Base-by-base conservation (phyloP, 139 green algal species). In the Yamagishiella unicocca region DNA sequence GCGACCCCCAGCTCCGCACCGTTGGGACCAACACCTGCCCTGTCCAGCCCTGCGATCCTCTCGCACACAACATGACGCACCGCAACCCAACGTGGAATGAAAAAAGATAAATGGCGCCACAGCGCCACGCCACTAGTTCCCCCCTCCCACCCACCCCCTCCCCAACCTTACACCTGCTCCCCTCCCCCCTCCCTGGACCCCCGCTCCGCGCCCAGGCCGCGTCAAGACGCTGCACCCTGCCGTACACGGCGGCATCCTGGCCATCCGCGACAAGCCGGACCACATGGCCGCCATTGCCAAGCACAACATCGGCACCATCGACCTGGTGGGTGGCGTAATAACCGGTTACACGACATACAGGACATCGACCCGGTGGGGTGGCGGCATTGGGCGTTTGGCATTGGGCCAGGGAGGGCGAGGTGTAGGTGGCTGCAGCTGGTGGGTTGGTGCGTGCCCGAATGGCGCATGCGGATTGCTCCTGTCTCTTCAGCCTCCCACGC, bases 171-270 rank as follows among this genome's bases (percentile, higher is more conserved):
- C 35, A 9, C 38, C 4, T 40, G 19, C 35, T 37, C 53, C 35
- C 55, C 40, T 58, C 12, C 27, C 38, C 31, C 40, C 58, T 7
- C 61, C 58, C 61, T 85, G 40, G 8, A 10, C 1, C 4, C 75
- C 46, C 40, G 35, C 84, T 45, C 10, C 27, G 35, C 66, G 46
- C 42, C 38, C 92, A 97, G 97, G 97, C 19, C 93, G 98, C 21
- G 98, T 99, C 24, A 99, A 99, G 94, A 99, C 98, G 43, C 93
- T 99, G 71, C 98, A 99, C 89, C 98, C 98, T 8, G 96, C 90
- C 4, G 95, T 99, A 54, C 98, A 99, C 84, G 98, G 97, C 40
- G 98, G 98, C 72, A 99, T 99, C 90, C 95, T 99, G 37, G 98
- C 97, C 0, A 94, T 95, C 37, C 93, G 98, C 7, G 94, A 96